Conservation (phyloP, 2,329 filamentous ascomycete genomes). For the Capronia americana region DNA sequence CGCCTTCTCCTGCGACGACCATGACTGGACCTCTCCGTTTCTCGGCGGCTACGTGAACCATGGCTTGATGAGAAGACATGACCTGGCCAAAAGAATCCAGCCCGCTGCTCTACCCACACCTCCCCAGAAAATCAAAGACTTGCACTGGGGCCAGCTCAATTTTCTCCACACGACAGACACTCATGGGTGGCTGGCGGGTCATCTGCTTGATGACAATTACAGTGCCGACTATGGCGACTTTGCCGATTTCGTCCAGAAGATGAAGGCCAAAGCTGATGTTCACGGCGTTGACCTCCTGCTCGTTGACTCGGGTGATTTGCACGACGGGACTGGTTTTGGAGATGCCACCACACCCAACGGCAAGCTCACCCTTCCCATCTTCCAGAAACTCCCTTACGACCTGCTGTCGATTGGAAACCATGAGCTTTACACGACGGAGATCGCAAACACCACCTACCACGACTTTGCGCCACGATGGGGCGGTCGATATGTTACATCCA, state of each 20-base stretch:
- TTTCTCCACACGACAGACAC: constrained; percentile 86
- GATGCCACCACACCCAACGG: constrained; percentile 67
- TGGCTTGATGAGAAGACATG: constrained; percentile 36
- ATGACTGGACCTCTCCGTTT: constrained; percentile 39
- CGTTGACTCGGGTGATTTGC: constrained; percentile 68
- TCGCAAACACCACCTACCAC: constrained; percentile 67
- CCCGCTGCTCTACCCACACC: constrained; percentile 32
- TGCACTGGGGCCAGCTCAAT: constrained; percentile 70
- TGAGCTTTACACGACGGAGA: constrained; percentile 67
- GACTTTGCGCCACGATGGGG: constrained; percentile 65
- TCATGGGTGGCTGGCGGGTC: constrained; percentile 93
- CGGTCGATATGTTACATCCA: constrained; percentile 61
- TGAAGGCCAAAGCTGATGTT: constrained; percentile 64
- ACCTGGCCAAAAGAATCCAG: constrained; percentile 37
- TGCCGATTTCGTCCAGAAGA: constrained; percentile 64
- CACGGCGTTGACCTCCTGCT: constrained; percentile 66
- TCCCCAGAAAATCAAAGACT: constrained; percentile 37
- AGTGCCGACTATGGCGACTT: constrained; percentile 72
- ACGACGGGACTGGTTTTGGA: constrained; percentile 68
- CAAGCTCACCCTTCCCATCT: constrained; percentile 59
- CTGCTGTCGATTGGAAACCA: constrained; percentile 66
- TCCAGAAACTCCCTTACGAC: constrained; percentile 61
- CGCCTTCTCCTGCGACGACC: constrained; percentile 32
- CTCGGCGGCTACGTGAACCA: constrained; percentile 37
- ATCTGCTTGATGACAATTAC: constrained; percentile 91